Percentiles rank a stretch among this genome's conserved stretches.
phyloP scores from a whole-genome alignment of 805 yeast species.

The Sugiyamaella americana region DNA sequence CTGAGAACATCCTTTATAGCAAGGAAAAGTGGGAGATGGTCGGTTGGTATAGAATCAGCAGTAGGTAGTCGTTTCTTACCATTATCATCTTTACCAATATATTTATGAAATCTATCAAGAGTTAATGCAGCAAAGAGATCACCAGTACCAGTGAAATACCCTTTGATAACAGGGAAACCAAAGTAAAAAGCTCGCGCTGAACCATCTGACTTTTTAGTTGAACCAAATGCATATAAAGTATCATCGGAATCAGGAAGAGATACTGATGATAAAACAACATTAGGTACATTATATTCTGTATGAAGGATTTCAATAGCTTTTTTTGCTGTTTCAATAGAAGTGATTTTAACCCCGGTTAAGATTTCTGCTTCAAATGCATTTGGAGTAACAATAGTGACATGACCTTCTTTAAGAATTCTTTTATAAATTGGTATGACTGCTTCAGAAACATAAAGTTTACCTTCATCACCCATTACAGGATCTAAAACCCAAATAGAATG shows the following conservation, averaged over 20 bases:
- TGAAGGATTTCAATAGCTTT: conserved; percentile 48
- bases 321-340: conserved; percentile 35
- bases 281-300: conserved; percentile 41
- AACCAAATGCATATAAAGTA: conserved; percentile 40
- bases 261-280: conserved; percentile 65
- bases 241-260: conserved; percentile 25
- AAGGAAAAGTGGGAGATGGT: conserved; percentile 24
- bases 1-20: conserved; percentile 36
- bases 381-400: conserved; percentile 76
- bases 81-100: background rate
- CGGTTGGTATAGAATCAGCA: background rate
- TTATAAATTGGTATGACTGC: conserved; percentile 56
- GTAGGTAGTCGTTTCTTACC: background rate
- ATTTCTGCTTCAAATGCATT: conserved; percentile 85
- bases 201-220: conserved; percentile 20
- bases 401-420: conserved; percentile 38
- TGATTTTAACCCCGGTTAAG: conserved; percentile 48
- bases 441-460: conserved; percentile 61
- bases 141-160: conserved; percentile 94
- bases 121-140: conserved; percentile 80
- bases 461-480: conserved; percentile 92
- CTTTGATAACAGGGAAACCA: conserved; percentile 56
- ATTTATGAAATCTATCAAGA: conserved; percentile 44
- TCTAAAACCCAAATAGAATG: conserved; percentile 59
- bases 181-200: conserved; percentile 33